Base-by-base conservation (phyloP, 768 basidiomycete species). In the Macrolepiota albuminosa region DNA sequence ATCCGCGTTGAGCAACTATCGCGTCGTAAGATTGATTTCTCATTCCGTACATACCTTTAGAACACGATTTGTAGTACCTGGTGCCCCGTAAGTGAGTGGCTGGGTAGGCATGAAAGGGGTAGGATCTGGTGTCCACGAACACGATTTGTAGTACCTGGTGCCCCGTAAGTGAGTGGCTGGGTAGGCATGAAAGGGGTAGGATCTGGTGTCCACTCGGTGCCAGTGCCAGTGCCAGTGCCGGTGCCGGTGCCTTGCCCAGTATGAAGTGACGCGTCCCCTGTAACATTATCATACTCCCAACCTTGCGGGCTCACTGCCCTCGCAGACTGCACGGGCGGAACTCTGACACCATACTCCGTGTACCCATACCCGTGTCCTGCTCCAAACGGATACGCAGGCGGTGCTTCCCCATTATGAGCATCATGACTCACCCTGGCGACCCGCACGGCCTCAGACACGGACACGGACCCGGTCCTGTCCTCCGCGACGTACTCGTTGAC, bases 401-500 rank as follows among this genome's bases (percentile, higher is more conserved):
- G 43, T 29, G 37, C 18, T 34, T 14, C 46, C 26, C 8, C 33
- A 36, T 14, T 9, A 21, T 33, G 8, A n/a, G 46, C 34, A 40
- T 43, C 45, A 34, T 26, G 6, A 4, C 29, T 29, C 2, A 29
- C 29, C 29, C n/a, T n/a, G n/a, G n/a, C n/a, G n/a, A n/a, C n/a
- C n/a, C n/a, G n/a, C n/a, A n/a, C n/a, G n/a, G n/a, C n/a, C n/a
- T n/a, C n/a, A n/a, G n/a, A n/a, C n/a, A n/a, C n/a, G n/a, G n/a
- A n/a, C n/a, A n/a, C n/a, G n/a, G n/a, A n/a, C n/a, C n/a, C n/a
- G n/a, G n/a, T n/a, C 67, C 56, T 69, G 34, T 6, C 72, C 54
- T 70, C 70, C n/a, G 47, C 59, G 24, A 57, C 48, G 33, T 64
- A 63, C 21, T 61, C 56, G 33, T 63, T 63, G 16, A 70, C 62